Conservation (phyloP, 176 grass and related monocot species). For the Musa itinerans region DNA sequence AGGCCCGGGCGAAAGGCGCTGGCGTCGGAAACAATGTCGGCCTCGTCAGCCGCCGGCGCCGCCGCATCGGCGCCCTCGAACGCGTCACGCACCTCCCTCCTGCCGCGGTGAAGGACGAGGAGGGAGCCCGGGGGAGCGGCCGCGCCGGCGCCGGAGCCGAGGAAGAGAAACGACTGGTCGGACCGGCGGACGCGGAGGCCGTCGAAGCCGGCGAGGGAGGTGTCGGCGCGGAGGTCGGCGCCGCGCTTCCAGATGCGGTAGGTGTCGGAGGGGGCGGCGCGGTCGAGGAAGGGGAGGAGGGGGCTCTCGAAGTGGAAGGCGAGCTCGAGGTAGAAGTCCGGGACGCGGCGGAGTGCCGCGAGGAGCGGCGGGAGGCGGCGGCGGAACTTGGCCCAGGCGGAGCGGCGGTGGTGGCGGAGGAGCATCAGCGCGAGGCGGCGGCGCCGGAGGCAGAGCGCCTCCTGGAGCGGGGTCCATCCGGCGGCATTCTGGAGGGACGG, state of each 20-base stretch:
- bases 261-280: constrained; percentile 77
- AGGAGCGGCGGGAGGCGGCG: constrained; percentile 54
- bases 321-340: constrained; percentile 85
- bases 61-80: constrained; percentile 57
- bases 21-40: constrained; percentile 50
- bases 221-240: constrained; percentile 67
- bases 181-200: constrained; percentile 71
- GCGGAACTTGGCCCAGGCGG: constrained; percentile 73
- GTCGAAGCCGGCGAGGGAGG: constrained; percentile 82
- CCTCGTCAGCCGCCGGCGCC: constrained; percentile 34
- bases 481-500: constrained; percentile 86
- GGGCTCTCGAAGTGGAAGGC: constrained; percentile 91
- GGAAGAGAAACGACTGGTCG: constrained; percentile 81
- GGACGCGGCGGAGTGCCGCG: constrained; percentile 57
- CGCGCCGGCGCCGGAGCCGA: constrained; percentile 49
- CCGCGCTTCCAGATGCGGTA: constrained; percentile 93
- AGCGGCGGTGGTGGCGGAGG: constrained; percentile 69
- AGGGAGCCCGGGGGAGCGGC: constrained; percentile 61
- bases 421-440: constrained; percentile 48
- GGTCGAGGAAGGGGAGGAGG: constrained; percentile 71
- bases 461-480: constrained; percentile 88
- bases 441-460: constrained; percentile 60
- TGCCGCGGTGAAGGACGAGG: constrained; percentile 77
- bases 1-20: constrained; percentile 77
- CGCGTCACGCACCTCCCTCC: constrained; percentile 70